These are phyloP conservation scores for Arxiozyma bovina DNA, from an alignment of 1,139 yeast species.

Conservation along the genomic window DNA sequence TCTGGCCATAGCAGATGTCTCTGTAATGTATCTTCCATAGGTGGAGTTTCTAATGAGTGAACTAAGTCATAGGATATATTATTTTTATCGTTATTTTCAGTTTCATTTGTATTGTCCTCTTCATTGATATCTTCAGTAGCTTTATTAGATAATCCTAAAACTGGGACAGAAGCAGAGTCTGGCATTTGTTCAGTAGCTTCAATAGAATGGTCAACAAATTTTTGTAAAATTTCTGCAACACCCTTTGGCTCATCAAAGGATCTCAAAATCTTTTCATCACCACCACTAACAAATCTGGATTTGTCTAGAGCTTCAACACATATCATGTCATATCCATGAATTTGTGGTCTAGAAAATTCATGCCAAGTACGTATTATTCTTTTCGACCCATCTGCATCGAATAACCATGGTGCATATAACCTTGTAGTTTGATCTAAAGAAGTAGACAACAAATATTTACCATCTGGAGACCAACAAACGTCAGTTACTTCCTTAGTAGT, in stretches of 20 bases:
- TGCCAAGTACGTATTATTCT: slow-evolving; percentile 49
- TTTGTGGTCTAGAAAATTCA: slow-evolving; percentile 94
- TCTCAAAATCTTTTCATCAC: slow-evolving; percentile 88
- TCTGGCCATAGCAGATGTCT: slow-evolving; percentile 94
- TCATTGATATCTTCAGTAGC: slow-evolving; percentile 52
- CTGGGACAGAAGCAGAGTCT: slow-evolving; percentile 86
- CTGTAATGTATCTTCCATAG: slow-evolving; percentile 83
- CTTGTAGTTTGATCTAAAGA: slow-evolving; percentile 91
- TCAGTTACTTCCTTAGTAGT: slow-evolving; percentile 69
- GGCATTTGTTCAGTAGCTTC: slow-evolving; percentile 28
- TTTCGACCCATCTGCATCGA: slow-evolving; percentile 26
- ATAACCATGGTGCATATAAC: slow-evolving; percentile 57
- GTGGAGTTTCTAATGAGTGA: slow-evolving; percentile 47
- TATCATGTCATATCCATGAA: slow-evolving; percentile 96
- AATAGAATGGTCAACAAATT: slow-evolving; percentile 42
- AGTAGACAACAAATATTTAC: slow-evolving; percentile 64
- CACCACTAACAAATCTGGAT: slow-evolving; percentile 77
- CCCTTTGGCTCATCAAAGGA: slow-evolving; percentile 86
- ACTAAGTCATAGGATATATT: slow-evolving; percentile 36
- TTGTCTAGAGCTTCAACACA: slow-evolving; percentile 57
- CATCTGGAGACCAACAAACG: slow-evolving; percentile 64
- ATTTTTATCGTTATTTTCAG: slow-evolving; percentile 35
- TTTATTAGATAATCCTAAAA: slow-evolving; percentile 87
- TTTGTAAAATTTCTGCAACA: slow-evolving; percentile 53
- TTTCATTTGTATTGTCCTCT: slow-evolving; percentile 35